A percentile compares a stretch with the other conserved stretches of the same genome.
phyloP scores from a whole-genome alignment of 805 yeast genomes.

The Candida odintsovae region DNA sequence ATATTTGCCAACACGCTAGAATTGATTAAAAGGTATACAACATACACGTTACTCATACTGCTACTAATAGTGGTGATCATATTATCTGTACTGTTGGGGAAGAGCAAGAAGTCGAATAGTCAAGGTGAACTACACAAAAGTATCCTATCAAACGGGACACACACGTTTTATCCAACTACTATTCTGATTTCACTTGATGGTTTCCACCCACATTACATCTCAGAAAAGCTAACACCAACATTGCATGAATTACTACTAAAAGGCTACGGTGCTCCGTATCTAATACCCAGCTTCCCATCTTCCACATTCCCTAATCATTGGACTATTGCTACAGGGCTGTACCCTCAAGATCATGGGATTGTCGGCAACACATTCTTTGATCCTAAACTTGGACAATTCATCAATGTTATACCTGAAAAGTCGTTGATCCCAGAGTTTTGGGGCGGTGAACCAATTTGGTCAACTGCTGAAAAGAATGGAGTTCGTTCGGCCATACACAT shows the following conservation, averaged over 20 bases:
- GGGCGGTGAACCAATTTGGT: conserved; percentile 93
- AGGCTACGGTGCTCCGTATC: conserved; percentile 67
- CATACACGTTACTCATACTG: conserved; percentile 4
- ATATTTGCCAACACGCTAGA: not conserved
- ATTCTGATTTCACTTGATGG: conserved; percentile 80
- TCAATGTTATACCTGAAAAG: conserved; percentile 49
- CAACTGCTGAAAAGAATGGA: conserved; percentile 60
- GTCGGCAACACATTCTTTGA: conserved; percentile 80
- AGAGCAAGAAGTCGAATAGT: not conserved
- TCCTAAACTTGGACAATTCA: conserved; percentile 49
- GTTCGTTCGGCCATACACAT: conserved; percentile 74
- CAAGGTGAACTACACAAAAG: not conserved
- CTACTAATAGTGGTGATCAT: conserved; percentile 14
- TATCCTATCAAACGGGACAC: conserved; percentile 21
- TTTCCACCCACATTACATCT: conserved; percentile 84
- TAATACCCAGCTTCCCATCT: conserved; percentile 84
- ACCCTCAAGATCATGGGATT: conserved; percentile 82
- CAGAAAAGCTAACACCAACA: conserved; percentile 60
- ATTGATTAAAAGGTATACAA: conserved; percentile 3
- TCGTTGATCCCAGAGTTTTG: conserved; percentile 62
- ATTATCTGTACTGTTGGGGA: conserved; percentile 14
- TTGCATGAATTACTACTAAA: conserved; percentile 50
- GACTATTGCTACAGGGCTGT: conserved; percentile 81
- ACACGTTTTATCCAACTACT: conserved; percentile 57
- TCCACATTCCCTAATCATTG: conserved; percentile 91